Evolutionary conservation across 371 early-diverging fungal species (phyloP).

Genomic region (Coemansia linderi): DNA sequence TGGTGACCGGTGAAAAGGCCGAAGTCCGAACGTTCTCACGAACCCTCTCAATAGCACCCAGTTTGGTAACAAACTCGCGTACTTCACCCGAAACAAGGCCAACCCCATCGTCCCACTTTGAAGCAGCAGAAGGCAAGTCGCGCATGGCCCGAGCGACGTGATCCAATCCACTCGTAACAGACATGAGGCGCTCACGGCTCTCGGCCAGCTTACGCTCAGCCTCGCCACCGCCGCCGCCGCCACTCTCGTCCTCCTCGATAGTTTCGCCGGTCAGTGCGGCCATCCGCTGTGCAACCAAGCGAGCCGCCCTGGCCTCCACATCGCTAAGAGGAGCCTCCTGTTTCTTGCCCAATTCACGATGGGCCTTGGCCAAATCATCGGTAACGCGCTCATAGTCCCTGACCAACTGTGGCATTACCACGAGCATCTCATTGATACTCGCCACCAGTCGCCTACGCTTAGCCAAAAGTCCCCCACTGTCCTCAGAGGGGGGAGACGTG

Average conservation of each 20-base stretch:
- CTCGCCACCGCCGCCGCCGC: slow-evolving; percentile 7
- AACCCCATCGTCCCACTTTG: slow-evolving; percentile 58
- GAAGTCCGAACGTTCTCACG: not conserved
- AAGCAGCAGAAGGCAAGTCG: slow-evolving; percentile 15
- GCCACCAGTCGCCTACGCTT: slow-evolving; percentile 30
- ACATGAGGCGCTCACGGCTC: slow-evolving; percentile 26
- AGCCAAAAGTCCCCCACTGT: slow-evolving; percentile 26
- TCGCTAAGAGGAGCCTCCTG: slow-evolving; percentile 5
- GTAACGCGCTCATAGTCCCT: slow-evolving; percentile 46
- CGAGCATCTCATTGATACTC: slow-evolving; percentile 30
- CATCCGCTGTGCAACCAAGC: slow-evolving; percentile 62
- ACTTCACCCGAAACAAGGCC: slow-evolving; percentile 53
- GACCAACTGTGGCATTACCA: slow-evolving; percentile 29
- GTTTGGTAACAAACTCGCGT: slow-evolving; percentile 49
- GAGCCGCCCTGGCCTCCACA: slow-evolving; percentile 50
- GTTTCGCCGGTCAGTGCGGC: slow-evolving; percentile 59
- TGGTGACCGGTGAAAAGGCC: slow-evolving; percentile 20
- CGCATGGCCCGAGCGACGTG: slow-evolving; percentile 24
- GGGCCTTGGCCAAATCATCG: slow-evolving; percentile 18
- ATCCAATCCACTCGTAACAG: slow-evolving; percentile 24
- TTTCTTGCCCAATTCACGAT: slow-evolving; percentile 27
- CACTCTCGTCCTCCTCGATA: slow-evolving; percentile 13
- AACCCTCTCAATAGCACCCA: slow-evolving; percentile 31
- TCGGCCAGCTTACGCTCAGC: slow-evolving; percentile 21
- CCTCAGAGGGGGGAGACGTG: slow-evolving; percentile 12